Evolutionary conservation across 2,329 filamentous ascomycete genomes (phyloP), one percentile per base, ranked within the genome.

Genomic region (Aschersonia sp.): DNA sequence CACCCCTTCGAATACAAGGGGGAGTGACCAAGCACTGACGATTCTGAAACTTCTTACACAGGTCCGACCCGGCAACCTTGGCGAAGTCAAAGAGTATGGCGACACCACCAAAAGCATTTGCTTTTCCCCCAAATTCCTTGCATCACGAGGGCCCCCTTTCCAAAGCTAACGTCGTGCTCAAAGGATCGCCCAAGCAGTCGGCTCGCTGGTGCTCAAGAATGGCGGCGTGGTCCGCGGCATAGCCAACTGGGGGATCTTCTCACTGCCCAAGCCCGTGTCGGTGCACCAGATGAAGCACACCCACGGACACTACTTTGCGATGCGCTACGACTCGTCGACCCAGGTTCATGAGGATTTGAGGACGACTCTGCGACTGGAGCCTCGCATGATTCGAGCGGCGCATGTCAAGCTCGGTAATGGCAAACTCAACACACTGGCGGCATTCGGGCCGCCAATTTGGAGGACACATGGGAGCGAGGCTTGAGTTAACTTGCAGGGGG

Each of bases 231-330:
- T 98, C 61, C 88, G 92, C 57, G 88, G 88, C 62, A 76, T 94
- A 61, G 83, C 83, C 56, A 98, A 98, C 74, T 98, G 92, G 92
- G 92, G 92, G 62, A 77, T 85, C 56, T 95, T 92, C 69, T 74
- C 83, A 44, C 83, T 98, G 14, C 90, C 92, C 44, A 84, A 81
- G 55, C 79, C 87, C 52, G 74, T 82, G 50, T 82, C 81, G 52
- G 83, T 83, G 61, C 83, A 94, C 66, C 88, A 95, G 68, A 80
- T 84, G 56, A 81, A 80, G 55, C 84, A 97, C 74, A 78, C 78
- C 54, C 77, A 81, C 56, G 92, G 92, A 48, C 89, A 97, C 71
- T 94, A 98, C 75, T 98, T 98, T 66, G 84, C 94, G 60, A 86
- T 98, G 84, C 86, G 92, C 57, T 98, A 95, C 73, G 92, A 98